phyloP scores from a whole-genome alignment of 176 grass and related monocot genomes.

The Zea mays region Zm-B73-REFERENCE-NAM-5.0 NC_050096.1:282510501-282511000 shows the following conservation, averaged over 20 bases:
- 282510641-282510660: constrained; percentile 5
- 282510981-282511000: constrained; percentile 50
- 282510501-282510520: constrained; percentile 37
- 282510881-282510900: constrained; percentile 40
- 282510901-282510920: constrained; percentile 64
- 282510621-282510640: constrained; percentile 31
- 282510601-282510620: not conserved
- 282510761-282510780: constrained; percentile 51
- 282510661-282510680: not conserved
- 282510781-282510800: constrained; percentile 18
- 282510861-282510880: constrained; percentile 42
- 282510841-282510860: constrained; percentile 54
- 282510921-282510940: constrained; percentile 62
- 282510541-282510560: constrained; percentile 52
- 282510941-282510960: constrained; percentile 38
- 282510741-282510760: constrained; percentile 39
- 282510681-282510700: constrained; percentile 20
- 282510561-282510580: constrained; percentile 60
- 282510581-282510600: not conserved
- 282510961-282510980: constrained; percentile 56
- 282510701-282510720: constrained; percentile 49
- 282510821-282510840: constrained; percentile 43
- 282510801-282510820: constrained; percentile 39
- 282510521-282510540: constrained; percentile 34
- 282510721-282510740: constrained; percentile 60